Conservation (phyloP, 305 asterid genomes). For the Rubia balearica region DNA sequence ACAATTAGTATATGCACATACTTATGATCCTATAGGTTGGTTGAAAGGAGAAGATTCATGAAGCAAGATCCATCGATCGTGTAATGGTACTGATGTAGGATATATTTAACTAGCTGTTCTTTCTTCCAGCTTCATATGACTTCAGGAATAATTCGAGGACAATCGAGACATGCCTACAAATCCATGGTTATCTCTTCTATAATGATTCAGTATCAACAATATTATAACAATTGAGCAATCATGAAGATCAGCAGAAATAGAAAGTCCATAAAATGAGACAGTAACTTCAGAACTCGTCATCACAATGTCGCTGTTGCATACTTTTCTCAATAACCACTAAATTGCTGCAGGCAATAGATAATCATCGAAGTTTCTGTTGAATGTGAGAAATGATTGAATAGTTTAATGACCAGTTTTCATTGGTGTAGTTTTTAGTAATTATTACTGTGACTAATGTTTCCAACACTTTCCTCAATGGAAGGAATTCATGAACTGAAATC, state of each 20-base stretch:
- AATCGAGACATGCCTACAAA: neutral
- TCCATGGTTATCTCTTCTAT: neutral
- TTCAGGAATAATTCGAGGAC: neutral
- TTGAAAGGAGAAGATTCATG: neutral
- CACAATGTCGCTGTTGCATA: neutral
- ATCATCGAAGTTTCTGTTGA: neutral
- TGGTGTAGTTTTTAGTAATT: no score
- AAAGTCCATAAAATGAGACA: neutral
- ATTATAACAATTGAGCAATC: neutral
- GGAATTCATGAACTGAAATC: neutral
- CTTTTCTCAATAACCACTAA: neutral
- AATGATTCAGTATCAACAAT: no score
- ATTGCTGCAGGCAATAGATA: neutral
- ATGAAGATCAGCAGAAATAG: neutral
- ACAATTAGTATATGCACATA: no score
- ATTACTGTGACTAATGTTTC: neutral
- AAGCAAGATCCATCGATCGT: neutral
- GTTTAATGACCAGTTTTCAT: neutral
- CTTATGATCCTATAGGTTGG: neutral
- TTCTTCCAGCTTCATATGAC: neutral
- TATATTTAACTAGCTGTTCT: neutral
- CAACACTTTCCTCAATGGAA: neutral
- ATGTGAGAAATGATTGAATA: neutral
- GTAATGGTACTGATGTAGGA: neutral
- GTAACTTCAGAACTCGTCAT: neutral